phyloP scores from a whole-genome alignment of 176 grass and related monocot genomes.

The Oropetium thomaeum region DNA sequence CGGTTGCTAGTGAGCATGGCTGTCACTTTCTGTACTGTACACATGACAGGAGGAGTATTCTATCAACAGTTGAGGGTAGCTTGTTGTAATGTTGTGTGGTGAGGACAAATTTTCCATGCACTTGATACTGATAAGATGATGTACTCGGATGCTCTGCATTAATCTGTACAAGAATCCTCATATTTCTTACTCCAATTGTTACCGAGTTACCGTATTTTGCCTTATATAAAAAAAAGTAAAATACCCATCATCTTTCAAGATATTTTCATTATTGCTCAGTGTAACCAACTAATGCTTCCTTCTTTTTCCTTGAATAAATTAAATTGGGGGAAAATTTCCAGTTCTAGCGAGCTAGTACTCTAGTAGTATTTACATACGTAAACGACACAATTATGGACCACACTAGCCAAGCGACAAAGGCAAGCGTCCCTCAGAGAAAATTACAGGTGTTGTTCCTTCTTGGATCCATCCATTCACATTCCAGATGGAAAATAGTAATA shows the following conservation, averaged over 20 bases:
- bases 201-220: too few relatives aligned
- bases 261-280: neutral
- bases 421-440: slow-evolving; percentile 1
- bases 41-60: slow-evolving; percentile 4
- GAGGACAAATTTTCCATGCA: neutral
- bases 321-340: neutral
- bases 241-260: neutral
- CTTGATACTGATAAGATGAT: neutral
- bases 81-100: neutral
- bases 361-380: neutral
- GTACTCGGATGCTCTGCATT: neutral
- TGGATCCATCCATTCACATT: too few relatives aligned
- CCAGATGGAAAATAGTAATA: neutral
- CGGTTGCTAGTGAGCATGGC: slow-evolving; percentile 35
- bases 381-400: slow-evolving; percentile 15
- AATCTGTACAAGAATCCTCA: neutral
- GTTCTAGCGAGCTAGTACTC: neutral
- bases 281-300: neutral
- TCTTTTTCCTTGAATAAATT: neutral
- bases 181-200: neutral
- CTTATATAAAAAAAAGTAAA: too few relatives aligned
- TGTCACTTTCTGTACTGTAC: slow-evolving; percentile 36
- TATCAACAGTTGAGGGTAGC: slow-evolving; percentile 9
- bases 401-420: neutral
- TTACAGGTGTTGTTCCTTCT: neutral